Base-by-base conservation (phyloP, 768 basidiomycete genomes). In the Trametes sanguinea region DNA sequence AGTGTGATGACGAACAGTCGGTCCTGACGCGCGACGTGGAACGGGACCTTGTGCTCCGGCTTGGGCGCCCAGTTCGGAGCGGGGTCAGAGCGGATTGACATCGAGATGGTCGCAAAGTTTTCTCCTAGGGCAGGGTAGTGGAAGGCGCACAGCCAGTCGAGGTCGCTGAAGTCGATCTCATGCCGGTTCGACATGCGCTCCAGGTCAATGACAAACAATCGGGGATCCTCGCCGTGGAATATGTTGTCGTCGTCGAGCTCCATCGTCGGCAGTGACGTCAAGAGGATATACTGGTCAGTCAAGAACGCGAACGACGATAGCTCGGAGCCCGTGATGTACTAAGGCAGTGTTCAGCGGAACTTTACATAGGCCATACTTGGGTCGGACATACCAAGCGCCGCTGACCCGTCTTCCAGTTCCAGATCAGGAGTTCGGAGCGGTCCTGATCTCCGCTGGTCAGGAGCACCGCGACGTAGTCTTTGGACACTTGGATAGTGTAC, bases 381-480 rank as follows among this genome's bases (percentile, higher is more conserved):
- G 5, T 1, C 4, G 30, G 1, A 75, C 82, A 76, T 66, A 89
- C 87, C 63, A 81, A 60, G 65, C 84, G 69, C 6, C 76, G 68
- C 9, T 71, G 65, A 6, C 85, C 85, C 4, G 81, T 84, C 68
- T 82, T 83, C 89, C 88, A 90, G 57, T 89, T 80, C 87, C 86
- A 90, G 22, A 87, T 73, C 27, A 81, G 73, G 11, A 89, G 69
- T 64, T 85, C 81, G 33, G 77, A 81, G 48, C 75, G 75, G 37
- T 53, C 39, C 16, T 57, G 61, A 42, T 73, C 75, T 8, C 60
- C 60, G 58, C 72, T 72, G 53, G 75, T 63, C 55, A 83, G 83
- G 6, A 84, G 74, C 43, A 89, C 71, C 10, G 78, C 84, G 16
- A 89, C 63, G 33, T 77, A 75, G 33, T 85, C 79, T 6, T 78